phyloP scores from a whole-genome alignment of 306 rosid genomes.

The Malus orientalis region DNA sequence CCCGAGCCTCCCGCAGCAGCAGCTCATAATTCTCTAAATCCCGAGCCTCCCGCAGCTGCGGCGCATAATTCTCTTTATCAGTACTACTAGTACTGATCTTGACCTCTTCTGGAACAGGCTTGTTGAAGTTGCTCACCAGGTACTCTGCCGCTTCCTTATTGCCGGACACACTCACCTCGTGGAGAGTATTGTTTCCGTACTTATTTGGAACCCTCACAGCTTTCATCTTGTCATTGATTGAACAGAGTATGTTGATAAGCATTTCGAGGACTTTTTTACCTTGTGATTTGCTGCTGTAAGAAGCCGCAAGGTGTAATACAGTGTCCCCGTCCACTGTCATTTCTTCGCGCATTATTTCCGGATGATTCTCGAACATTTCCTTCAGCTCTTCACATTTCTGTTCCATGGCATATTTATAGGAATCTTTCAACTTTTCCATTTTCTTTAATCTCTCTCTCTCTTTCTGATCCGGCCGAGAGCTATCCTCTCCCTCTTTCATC shows the following conservation, averaged over 20 bases:
- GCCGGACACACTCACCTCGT: neutral
- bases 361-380: neutral
- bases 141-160: neutral
- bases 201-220: neutral
- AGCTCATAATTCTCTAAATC: neutral
- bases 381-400: neutral
- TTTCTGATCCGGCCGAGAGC: no score
- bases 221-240: neutral
- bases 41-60: no score
- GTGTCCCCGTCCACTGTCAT: conserved; percentile 1
- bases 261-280: neutral
- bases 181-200: conserved; percentile 1
- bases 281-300: neutral
- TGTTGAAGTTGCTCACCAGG: neutral
- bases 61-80: neutral
- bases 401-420: neutral
- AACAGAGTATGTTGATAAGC: neutral
- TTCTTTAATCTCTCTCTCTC: no score
- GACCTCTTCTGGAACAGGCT: neutral
- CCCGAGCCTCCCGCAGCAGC: neutral
- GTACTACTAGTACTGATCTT: neutral
- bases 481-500: neutral
- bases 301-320: conserved; percentile 5
- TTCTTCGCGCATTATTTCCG: accelerated
- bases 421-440: no score